Conservation (phyloP, 1,284 basidiomycete genomes). For the Marasmius sp. region DNA sequence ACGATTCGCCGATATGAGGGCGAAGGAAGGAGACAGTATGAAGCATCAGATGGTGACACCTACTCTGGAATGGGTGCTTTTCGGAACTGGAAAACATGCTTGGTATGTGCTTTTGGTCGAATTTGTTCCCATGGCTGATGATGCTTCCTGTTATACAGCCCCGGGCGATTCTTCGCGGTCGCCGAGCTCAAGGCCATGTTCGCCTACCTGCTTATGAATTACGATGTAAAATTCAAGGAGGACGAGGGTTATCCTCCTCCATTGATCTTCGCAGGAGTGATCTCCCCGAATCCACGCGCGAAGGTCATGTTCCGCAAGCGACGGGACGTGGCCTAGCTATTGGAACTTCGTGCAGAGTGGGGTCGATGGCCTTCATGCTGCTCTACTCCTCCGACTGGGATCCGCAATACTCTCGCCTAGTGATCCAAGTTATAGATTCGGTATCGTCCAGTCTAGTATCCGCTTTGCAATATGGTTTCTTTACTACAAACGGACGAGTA, state of each 20-base stretch:
- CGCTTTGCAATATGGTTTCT: too few relatives aligned
- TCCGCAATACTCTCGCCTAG: too few relatives aligned
- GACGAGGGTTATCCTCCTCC: constrained; percentile 20
- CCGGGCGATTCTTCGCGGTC: constrained; percentile 41
- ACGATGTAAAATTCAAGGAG: constrained; percentile 38
- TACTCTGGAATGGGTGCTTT: constrained; percentile 28
- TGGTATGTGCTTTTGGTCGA: constrained; percentile 22
- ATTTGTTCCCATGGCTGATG: neutral
- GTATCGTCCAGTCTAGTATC: too few relatives aligned
- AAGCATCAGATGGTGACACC: constrained; percentile 28
- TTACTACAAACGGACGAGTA: too few relatives aligned
- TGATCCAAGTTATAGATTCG: too few relatives aligned
- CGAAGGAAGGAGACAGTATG: constrained; percentile 6
- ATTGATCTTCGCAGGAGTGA: constrained; percentile 16
- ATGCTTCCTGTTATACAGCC: constrained; percentile 24
- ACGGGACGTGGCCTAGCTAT: neutral
- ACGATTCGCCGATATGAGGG: constrained; percentile 1
- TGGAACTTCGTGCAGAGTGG: too few relatives aligned
- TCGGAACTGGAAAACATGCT: constrained; percentile 28
- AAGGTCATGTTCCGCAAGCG: constrained; percentile 18
- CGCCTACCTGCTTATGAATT: constrained; percentile 36
- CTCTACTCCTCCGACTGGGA: too few relatives aligned
- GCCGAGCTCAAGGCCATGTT: constrained; percentile 40
- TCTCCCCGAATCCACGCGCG: constrained; percentile 14
- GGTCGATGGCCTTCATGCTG: neutral